Base-by-base conservation (phyloP, 2,329 filamentous ascomycete species). In the Diaporthe batatas region DNA sequence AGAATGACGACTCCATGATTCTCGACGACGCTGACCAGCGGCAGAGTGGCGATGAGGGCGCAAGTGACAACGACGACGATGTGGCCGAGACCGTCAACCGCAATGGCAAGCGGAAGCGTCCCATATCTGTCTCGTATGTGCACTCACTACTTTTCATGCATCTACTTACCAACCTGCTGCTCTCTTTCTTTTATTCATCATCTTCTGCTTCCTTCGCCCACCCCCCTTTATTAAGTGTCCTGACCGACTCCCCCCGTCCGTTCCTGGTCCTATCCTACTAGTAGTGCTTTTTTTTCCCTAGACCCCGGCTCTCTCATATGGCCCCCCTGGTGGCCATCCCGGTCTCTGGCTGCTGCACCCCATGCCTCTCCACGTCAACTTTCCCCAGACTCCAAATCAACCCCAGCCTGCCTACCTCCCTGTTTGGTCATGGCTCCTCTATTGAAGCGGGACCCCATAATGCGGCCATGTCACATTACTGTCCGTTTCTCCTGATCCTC, bases 71-170 rank as follows among this genome's bases (percentile, higher is more conserved):
- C 64, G 82, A 84, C 68, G 77, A 81, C 71, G 85, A 87, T 55
- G 84, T 85, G 72, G 84, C 77, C 51, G 84, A 87, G 67, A 78
- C 81, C 29, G 36, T 64, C 34, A 80, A 80, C 39, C 84, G 83
- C 68, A 82, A 80, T 74, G 85, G 87, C 73, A 91, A 91, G 81
- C 87, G 89, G 75, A 91, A 91, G 80, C 85, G 89, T 73, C 88
- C 88, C 73, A 85, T 90, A 65, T 90, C 89, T 73, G 89, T 90
- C 74, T 90, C 89, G 89, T 91, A 85, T 77, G 85, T 85, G 53
- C 36, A 54, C 42, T 29, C 36, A 54, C 42, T 29, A 12, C 25
- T 32, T 70, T n/a, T 70, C 70, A 58, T 59, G 29, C 21, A 67
- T 29, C 32, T 64, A 39, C 6, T 29, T 23, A 42, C 44, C 1